phyloP scores from a whole-genome alignment of 148 eudicot genomes.

The Pouteria glomerata region DNA sequence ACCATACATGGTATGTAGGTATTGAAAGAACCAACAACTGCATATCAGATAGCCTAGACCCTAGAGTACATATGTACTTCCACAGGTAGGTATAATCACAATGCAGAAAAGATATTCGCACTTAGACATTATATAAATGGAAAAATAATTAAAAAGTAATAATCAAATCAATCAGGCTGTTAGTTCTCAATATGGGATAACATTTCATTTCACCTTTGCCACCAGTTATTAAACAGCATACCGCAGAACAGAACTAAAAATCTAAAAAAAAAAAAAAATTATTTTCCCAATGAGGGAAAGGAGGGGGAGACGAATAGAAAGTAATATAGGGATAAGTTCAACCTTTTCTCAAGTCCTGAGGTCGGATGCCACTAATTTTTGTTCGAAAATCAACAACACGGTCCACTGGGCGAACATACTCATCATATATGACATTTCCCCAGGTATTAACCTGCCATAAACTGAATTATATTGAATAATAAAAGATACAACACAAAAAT shows the following conservation, averaged over 20 bases:
- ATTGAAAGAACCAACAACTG: not conserved
- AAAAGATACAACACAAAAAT: conserved; percentile 5
- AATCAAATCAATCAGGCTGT: not conserved
- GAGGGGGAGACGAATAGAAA: not conserved
- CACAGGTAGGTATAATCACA: not conserved
- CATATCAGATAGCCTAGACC: not conserved
- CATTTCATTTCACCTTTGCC: not conserved
- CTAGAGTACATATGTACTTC: not conserved
- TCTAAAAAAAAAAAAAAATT: too few relatives aligned
- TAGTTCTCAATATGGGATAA: not conserved
- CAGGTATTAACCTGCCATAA: conserved; percentile 81
- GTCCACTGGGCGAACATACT: conserved; percentile 83
- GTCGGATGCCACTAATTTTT: conserved; percentile 91
- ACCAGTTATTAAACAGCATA: not conserved
- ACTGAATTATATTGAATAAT: conserved; percentile 31
- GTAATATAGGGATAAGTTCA: not conserved
- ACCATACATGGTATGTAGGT: not conserved
- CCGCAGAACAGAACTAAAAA: not conserved
- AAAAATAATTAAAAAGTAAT: not conserved
- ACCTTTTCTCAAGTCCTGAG: conserved; percentile 84
- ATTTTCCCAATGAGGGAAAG: not conserved
- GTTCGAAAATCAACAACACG: conserved; percentile 96
- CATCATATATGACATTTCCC: conserved; percentile 94
- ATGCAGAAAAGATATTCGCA: not conserved
- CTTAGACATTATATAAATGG: not conserved